Percentiles rank a stretch among this genome's conserved stretches.
phyloP scores from a whole-genome alignment of 495 filamentous ascomycete genomes.

The Neurospora sp. region DNA sequence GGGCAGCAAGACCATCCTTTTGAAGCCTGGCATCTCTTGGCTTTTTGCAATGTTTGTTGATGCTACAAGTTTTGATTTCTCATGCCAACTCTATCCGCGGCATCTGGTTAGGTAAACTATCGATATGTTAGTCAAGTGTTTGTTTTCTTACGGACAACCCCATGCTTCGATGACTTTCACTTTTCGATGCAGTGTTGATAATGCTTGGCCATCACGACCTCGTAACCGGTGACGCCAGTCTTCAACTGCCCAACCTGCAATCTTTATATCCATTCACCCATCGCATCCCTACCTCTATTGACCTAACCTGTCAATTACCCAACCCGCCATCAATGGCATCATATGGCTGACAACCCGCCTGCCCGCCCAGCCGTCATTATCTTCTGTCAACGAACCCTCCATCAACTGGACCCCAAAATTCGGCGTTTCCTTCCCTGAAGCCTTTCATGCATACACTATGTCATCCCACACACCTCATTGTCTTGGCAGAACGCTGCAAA shows the following conservation, averaged over 20 bases:
- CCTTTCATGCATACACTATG: background rate
- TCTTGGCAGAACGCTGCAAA: background rate
- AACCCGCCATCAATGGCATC: background rate
- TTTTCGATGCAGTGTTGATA: background rate
- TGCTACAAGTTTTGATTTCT: background rate
- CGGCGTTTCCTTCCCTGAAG: background rate
- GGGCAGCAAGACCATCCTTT: background rate
- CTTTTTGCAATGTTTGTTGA: background rate
- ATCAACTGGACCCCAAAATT: background rate
- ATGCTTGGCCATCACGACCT: background rate
- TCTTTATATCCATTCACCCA: background rate
- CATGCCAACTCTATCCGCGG: background rate
- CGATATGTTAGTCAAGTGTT: background rate
- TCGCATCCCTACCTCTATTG: background rate
- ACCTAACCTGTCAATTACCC: background rate
- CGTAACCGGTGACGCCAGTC: background rate
- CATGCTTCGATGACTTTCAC: background rate
- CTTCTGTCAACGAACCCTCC: background rate
- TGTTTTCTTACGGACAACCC: background rate
- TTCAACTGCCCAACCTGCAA: background rate
- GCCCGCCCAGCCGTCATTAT: background rate
- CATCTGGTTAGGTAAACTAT: background rate
- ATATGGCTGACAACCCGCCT: background rate
- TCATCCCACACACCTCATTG: background rate
- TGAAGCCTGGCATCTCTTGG: background rate